Percentiles rank a stretch among this genome's conserved stretches.
Evolutionary conservation across 345 rosid species (phyloP).

Genomic region (Rhodomyrtus tomentosa): DNA sequence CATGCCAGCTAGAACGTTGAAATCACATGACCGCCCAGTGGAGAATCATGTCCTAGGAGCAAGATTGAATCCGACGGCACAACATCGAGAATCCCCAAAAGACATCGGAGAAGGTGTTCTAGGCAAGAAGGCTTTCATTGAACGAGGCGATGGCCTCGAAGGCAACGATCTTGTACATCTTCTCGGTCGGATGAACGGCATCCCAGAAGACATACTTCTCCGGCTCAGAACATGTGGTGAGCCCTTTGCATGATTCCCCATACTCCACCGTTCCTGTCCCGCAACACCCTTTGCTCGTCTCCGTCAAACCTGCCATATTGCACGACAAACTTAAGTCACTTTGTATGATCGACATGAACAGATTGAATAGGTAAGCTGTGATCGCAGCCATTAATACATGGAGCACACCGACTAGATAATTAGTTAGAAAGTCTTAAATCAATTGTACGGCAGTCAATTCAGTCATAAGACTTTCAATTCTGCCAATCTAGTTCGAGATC

Average conservation of each 20-base stretch:
- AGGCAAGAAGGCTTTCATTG: background rate
- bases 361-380: background rate
- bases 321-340: background rate
- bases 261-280: slow-evolving; percentile 65
- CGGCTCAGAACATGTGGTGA: slow-evolving; percentile 48
- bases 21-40: background rate
- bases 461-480: too few species aligned
- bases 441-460: too few species aligned
- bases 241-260: slow-evolving; percentile 58
- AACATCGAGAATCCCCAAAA: background rate
- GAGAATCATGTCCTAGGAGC: background rate
- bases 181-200: slow-evolving; percentile 75
- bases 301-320: slow-evolving; percentile 34
- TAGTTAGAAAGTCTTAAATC: too few species aligned
- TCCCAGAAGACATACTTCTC: slow-evolving; percentile 71
- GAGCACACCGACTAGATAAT: background rate
- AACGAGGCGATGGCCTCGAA: slow-evolving; percentile 29
- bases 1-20: background rate
- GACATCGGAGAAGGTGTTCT: background rate
- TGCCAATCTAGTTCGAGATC: too few species aligned
- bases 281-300: slow-evolving; percentile 57
- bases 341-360: background rate
- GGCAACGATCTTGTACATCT: slow-evolving; percentile 60
- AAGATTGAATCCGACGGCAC: background rate
- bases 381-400: background rate